Percentiles rank a stretch among this genome's conserved stretches.
Conservation (phyloP, 2,329 filamentous ascomycete genomes). For the Cordyceps pruinosa region DNA sequence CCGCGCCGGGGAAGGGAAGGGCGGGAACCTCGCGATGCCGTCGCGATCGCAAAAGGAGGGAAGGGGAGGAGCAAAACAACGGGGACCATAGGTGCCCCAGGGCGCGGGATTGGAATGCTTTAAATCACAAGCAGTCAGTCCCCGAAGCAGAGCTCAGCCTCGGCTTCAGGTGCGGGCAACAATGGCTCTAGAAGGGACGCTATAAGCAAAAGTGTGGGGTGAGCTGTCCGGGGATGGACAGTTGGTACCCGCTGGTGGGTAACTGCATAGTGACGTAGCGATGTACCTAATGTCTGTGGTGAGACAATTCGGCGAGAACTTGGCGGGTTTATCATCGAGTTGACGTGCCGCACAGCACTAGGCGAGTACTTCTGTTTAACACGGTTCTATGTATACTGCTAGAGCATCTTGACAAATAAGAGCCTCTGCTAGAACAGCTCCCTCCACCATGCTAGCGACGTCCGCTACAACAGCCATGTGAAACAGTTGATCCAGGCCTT, state of each 20-base stretch:
- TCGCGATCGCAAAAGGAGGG: neutral
- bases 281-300: neutral
- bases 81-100: neutral
- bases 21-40: neutral
- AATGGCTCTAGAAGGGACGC: neutral
- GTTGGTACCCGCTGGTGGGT: neutral
- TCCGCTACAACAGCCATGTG: too few species aligned
- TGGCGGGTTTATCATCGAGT: too few species aligned
- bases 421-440: too few species aligned
- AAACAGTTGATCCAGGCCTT: too few species aligned
- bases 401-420: too few species aligned
- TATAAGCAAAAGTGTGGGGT: conserved; percentile 3
- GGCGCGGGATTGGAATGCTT: conserved; percentile 8
- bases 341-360: too few species aligned
- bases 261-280: conserved; percentile 11
- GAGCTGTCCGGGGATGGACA: conserved; percentile 14
- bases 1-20: neutral
- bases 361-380: too few species aligned
- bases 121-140: neutral
- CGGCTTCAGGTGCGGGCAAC: conserved; percentile 1
- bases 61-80: neutral
- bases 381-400: too few species aligned
- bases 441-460: too few species aligned
- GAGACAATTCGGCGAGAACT: neutral
- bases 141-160: conserved; percentile 1